Conservation (phyloP, 805 yeast genomes). For the Schwanniomyces yamadae region DNA sequence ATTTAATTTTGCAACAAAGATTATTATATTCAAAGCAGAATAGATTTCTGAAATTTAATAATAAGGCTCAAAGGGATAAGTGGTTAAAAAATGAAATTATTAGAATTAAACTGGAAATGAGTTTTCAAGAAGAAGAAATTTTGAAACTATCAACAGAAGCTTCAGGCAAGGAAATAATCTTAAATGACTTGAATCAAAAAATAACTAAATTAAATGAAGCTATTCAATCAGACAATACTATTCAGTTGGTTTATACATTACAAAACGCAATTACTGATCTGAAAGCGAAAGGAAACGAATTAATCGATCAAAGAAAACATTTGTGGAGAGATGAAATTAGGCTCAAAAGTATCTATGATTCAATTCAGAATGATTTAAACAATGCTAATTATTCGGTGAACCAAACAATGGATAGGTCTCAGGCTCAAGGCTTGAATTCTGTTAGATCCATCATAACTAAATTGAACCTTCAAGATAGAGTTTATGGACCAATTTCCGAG, state of each 20-base stretch:
- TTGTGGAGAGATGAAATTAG: slow-evolving; percentile 81
- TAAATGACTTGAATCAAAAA: slow-evolving; percentile 14
- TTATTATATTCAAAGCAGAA: slow-evolving; percentile 68
- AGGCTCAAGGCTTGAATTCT: slow-evolving; percentile 66
- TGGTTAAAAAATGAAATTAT: slow-evolving; percentile 63
- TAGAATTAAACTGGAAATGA: slow-evolving; percentile 28
- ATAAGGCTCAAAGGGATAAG: slow-evolving; percentile 57
- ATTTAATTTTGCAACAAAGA: slow-evolving; percentile 54
- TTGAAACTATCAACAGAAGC: slow-evolving; percentile 21
- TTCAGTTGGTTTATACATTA: slow-evolving; percentile 14
- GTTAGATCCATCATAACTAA: slow-evolving; percentile 62
- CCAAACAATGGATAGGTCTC: slow-evolving; percentile 73
- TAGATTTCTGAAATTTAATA: slow-evolving; percentile 57
- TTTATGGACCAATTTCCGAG: slow-evolving; percentile 85
- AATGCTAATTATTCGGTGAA: slow-evolving; percentile 59
- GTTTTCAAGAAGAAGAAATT: slow-evolving; percentile 22
- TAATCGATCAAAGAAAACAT: slow-evolving; percentile 65
- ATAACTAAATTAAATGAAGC: slow-evolving; percentile 12
- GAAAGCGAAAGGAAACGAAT: slow-evolving; percentile 40
- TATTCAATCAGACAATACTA: slow-evolving; percentile 10
- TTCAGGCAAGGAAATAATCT: slow-evolving; percentile 22
- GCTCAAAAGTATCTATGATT: slow-evolving; percentile 53
- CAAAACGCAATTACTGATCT: slow-evolving; percentile 39
- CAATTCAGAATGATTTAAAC: slow-evolving; percentile 53
- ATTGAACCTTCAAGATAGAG: slow-evolving; percentile 56